Base-by-base conservation (phyloP, 2,329 filamentous ascomycete genomes). In the Fusarium sp. region DNA sequence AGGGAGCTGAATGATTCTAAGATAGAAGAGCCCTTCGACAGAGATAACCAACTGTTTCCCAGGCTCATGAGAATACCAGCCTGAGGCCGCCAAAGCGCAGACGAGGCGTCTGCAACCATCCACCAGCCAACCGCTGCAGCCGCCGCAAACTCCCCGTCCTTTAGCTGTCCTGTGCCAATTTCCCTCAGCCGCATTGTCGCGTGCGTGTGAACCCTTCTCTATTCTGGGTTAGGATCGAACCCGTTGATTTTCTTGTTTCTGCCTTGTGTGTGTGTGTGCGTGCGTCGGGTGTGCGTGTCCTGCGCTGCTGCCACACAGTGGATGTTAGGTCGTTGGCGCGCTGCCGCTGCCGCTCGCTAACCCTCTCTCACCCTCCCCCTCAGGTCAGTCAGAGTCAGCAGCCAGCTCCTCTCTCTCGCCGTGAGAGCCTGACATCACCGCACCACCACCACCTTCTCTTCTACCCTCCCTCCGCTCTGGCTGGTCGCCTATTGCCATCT, bases 301-400 rank as follows among this genome's bases (percentile, higher is more conserved):
- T 61, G 65, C 42, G 25, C 61, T 66, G 52, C 67, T 40, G 38
- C 45, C 29, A 42, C 63, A 45, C 42, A 45, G 42, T 52, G 25
- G 25, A n/a, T 29, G 47, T 52, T 52, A 52, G 47, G 47, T 65
- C 20, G 45, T 72, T 70, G 72, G 62, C 63, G 62, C 65, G 57
- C 50, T 66, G 58, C 62, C 58, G 64, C 67, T 75, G 74, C 74
- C 74, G 74, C 74, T 74, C 73, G 67, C 73, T 76, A 71, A 68
- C 56, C 47, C 40, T 33, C 58, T 45, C 36, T 22, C 52, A 25
- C 31, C 52, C 52, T 56, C 52, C n/a, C 45, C 25, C 57, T 63
- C 65, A 42, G 45, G 42, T 52, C 60, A 63, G 31, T 61, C 64
- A 58, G 50, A 45, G 40, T 22, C 20, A 25, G 40, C 40, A 29